Evolutionary conservation across 139 green algal genomes (phyloP), one percentile per base, ranked within the genome.

Genomic region (Ulvella scutata): DNA sequence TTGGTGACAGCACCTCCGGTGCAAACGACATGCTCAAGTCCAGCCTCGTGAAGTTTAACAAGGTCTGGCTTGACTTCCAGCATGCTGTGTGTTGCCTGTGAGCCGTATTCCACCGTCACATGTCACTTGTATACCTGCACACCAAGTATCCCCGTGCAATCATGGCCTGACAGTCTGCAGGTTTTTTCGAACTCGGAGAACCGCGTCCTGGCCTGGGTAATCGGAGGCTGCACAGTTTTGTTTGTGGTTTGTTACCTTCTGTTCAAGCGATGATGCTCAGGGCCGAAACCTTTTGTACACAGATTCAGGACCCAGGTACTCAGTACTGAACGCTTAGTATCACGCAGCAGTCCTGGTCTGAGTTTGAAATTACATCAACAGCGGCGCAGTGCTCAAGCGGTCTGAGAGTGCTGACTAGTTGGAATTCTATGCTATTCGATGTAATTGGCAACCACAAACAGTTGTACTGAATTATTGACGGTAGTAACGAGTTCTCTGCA

Each of bases 101-200:
- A 59, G 21, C 1, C 21, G 40, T 20, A 59, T 26, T 26, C 21
- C 17, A 1, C 21, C 40, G 17, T 59, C 40, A 20, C 40, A 59
- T 17, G 1, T 26, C 40, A 20, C 40, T 26, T 1, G 21, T 20
- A 59, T 59, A 20, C 21, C 40, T 59, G 21, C 40, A 59, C 40
- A 59, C 40, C 40, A 59, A 17, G 13, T 59, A 17, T 59, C 40
- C 13, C 13, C 17, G 40, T 59, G 40, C 13, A 59, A 59, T 59
- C 51, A 34, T 67, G 51, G n/a, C n/a, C n/a, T n/a, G n/a, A n/a
- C n/a, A n/a, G n/a, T 67, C 33, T 67, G 33, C 2, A 67, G 51
- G 51, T 67, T 67, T 67, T 67, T 23, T 67, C 51, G 33, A 67
- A 67, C 51, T n/a, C n/a, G 20, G 51, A 67, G 20, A 67, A 67